Evolutionary conservation across 2,329 filamentous ascomycete species (phyloP), one percentile per base, ranked within the genome.

Genomic region (Diaporthe caulivora): DNA sequence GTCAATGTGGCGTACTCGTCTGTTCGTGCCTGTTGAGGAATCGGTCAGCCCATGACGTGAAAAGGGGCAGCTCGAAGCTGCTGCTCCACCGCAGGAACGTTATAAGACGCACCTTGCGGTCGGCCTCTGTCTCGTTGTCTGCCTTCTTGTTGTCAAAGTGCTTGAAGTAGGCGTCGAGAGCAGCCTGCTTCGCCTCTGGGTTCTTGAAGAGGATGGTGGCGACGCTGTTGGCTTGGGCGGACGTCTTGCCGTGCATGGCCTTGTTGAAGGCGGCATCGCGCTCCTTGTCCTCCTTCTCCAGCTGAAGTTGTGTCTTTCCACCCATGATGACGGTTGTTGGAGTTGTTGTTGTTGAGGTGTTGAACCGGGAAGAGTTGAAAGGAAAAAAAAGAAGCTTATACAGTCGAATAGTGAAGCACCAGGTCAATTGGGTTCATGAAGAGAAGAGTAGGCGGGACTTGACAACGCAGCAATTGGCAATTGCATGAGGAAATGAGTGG

Each of bases 1-100:
- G 96, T 98, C 81, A 98, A 86, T 47, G 95, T 97, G 70, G 95
- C 96, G 84, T 98, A 98, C 86, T 98, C 94, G 75, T 92, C 93
- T 80, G 92, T 91, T 81, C 95, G 91, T 77, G 93, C 89, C 93
- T 95, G 81, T 77, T 57, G 73, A 69, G 49, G 55, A 62, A 7
- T 51, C 57, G 47, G 73, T 80, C 75, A 77, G 76, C 49, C 44
- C 44, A 64, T 11, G 53, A 13, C 34, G 17, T 5, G 29, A 64
- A 54, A 65, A 49, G 53, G 21, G 60, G 34, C 42, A 51, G 55
- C 15, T 53, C 31, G 47, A 26, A 24, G 62, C 31, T 3, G 31
- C 5, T 40, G 47, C 31, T 53, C 62, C 31, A 53, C 42, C 34
- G 34, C 34, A 21, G 44, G 9, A 0, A 17, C n/a, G 24, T 8